These are phyloP conservation scores for Atkinsonella hypoxylon DNA, from an alignment of 2,329 filamentous ascomycete genomes.

Conservation along the genomic window DNA sequence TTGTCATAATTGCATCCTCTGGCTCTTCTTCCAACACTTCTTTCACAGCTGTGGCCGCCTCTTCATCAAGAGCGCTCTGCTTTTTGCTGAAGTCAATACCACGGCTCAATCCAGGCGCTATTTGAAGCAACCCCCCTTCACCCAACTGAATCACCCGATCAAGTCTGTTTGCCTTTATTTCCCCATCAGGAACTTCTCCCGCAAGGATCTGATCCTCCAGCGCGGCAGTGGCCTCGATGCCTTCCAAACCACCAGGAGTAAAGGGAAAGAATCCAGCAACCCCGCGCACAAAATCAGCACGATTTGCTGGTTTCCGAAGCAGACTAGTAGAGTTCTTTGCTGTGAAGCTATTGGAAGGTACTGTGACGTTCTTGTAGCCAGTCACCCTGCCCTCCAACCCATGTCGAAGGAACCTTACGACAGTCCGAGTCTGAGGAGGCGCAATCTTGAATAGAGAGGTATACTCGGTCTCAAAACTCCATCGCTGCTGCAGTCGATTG, in stretches of 20 bases:
- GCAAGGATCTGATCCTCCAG: slow-evolving; percentile 64
- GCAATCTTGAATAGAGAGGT: slow-evolving; percentile 77
- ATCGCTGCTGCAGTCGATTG: slow-evolving; percentile 76
- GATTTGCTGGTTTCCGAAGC: slow-evolving; percentile 69
- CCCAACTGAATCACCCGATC: slow-evolving; percentile 79
- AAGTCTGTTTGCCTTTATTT: slow-evolving; percentile 44
- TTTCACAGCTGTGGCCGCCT: slow-evolving; percentile 59
- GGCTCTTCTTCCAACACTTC: slow-evolving; percentile 44
- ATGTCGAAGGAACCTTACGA: slow-evolving; percentile 83
- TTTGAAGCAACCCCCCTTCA: slow-evolving; percentile 66
- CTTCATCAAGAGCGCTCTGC: slow-evolving; percentile 41
- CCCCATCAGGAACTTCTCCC: slow-evolving; percentile 30
- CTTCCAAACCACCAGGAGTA: slow-evolving; percentile 78
- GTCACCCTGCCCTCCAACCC: slow-evolving; percentile 87
- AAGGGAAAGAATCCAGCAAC: slow-evolving; percentile 92
- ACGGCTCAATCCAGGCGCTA: slow-evolving; percentile 69
- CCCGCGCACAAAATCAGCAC: slow-evolving; percentile 84
- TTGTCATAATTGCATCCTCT: slow-evolving; percentile 22
- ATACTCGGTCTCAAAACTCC: slow-evolving; percentile 73
- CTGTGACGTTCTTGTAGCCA: slow-evolving; percentile 86
- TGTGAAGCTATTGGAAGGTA: slow-evolving; percentile 77
- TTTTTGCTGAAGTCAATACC: slow-evolving; percentile 61
- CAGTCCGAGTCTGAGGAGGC: slow-evolving; percentile 85
- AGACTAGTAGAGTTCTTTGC: slow-evolving; percentile 93
- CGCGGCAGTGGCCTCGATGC: slow-evolving; percentile 73